These are phyloP conservation scores for Naganishia cerealis DNA, from an alignment of 1,284 basidiomycete species.

Conservation along the genomic window DNA sequence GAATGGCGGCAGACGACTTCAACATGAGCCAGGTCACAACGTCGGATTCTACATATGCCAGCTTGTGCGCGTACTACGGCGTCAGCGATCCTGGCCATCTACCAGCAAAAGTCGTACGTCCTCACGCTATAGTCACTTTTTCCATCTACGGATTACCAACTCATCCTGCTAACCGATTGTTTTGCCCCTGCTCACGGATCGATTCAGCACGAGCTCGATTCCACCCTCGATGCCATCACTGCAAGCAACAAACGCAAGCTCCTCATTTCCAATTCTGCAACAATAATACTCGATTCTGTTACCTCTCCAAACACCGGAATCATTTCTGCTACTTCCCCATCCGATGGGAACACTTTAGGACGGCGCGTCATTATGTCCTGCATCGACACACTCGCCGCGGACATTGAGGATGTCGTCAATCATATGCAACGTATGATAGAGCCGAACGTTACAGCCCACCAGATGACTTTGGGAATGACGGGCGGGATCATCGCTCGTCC, in stretches of 20 bases:
- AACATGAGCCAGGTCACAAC: slow-evolving; percentile 39
- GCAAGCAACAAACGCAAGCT: slow-evolving; percentile 62
- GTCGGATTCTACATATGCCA: slow-evolving; percentile 35
- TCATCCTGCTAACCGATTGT: too few species aligned
- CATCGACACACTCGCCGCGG: slow-evolving; percentile 8
- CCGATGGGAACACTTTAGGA: neutral
- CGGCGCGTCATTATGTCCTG: slow-evolving; percentile 1
- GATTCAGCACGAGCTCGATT: slow-evolving; percentile 43
- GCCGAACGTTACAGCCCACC: neutral
- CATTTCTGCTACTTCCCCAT: neutral
- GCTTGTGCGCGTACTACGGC: slow-evolving; percentile 41
- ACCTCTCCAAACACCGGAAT: too few species aligned
- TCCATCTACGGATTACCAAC: too few species aligned
- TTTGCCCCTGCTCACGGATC: too few species aligned
- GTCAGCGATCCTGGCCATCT: slow-evolving; percentile 41
- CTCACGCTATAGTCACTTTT: neutral
- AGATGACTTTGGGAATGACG: slow-evolving; percentile 59
- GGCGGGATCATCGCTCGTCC: slow-evolving; percentile 41
- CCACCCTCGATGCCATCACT: slow-evolving; percentile 36
- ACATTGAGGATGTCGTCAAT: slow-evolving; percentile 5
- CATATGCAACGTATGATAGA: neutral
- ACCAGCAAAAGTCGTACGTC: slow-evolving; percentile 42
- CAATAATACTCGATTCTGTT: slow-evolving; percentile 67
- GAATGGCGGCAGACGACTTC: slow-evolving; percentile 41
- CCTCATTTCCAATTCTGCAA: slow-evolving; percentile 66